Base-by-base conservation (phyloP, 148 eudicot genomes). In the Persicaria maculosa region DNA sequence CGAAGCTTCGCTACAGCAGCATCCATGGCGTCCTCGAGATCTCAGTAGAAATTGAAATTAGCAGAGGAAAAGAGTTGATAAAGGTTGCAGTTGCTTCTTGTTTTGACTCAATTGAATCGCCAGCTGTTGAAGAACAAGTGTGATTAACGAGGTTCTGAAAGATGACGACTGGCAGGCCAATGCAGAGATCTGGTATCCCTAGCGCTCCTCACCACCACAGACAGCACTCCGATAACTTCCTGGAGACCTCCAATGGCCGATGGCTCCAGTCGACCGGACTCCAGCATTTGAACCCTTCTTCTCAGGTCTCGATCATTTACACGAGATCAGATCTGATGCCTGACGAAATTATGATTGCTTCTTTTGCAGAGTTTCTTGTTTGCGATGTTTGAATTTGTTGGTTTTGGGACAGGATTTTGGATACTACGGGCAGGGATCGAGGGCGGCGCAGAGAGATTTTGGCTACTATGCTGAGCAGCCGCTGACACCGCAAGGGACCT, bases 221-320 rank as follows among this genome's bases (percentile, higher is more conserved):
- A 16, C 98, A 94, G 54, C 70, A 88, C 83, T 91, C 98, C 4
- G 97, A 94, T 75, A 82, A 91, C 77, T 90, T 90, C 55, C 71
- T 90, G 54, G 98, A 94, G 67, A 52, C 87, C 36, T 80, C 91
- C 40, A 90, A 84, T 69, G 91, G 88, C 25, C 84, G 87, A 16
- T 90, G 98, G 96, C 80, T 81, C 50, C 97, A 90, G 72, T 87
- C 98, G 52, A 84, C 87, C 74, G 86, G 86, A 22, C 83, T 87
- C 45, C 93, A 87, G 75, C 92, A 86, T 65, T 80, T 86, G 20
- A 83, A 85, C 50, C 83, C 89, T 11, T 77, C 84, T 72, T 50
- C 65, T 31, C 87, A 87, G 88, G 87, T 86, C 31, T 20, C 14
- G 1, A n/a, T 58, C 7, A 16, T 74, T 45, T 53, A n/a, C 10